A percentile compares a stretch with the other conserved stretches of the same genome.
These are phyloP conservation scores for Saturnispora besseyi DNA, from an alignment of 805 yeast species.

Conservation along the genomic window DNA sequence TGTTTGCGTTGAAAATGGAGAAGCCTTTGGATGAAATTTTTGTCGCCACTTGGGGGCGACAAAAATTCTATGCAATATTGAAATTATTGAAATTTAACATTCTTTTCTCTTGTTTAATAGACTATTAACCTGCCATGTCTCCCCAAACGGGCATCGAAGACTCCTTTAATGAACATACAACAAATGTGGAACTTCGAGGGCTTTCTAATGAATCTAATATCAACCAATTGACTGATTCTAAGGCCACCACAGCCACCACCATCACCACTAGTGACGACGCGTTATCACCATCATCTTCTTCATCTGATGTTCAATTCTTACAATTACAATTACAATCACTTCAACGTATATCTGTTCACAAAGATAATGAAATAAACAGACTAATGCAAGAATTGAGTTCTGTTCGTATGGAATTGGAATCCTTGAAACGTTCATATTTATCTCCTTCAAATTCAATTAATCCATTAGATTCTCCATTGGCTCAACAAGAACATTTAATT, in stretches of 20 bases:
- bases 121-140: neutral
- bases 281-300: no score
- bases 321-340: neutral
- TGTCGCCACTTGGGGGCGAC: neutral
- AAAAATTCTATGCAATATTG: neutral
- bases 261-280: no score
- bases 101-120: neutral
- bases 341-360: neutral
- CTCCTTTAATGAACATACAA: neutral
- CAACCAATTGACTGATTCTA: neutral
- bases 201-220: neutral
- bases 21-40: neutral
- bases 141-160: neutral
- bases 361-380: neutral
- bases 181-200: neutral
- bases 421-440: neutral
- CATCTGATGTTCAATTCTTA: no score
- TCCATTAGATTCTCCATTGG: slow-evolving; percentile 20
- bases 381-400: neutral
- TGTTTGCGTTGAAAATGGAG: neutral
- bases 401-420: neutral
- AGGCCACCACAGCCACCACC: no score
- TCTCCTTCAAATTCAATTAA: slow-evolving; percentile 9
- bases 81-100: neutral
- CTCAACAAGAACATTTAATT: slow-evolving; percentile 15